Base-by-base conservation (phyloP, 2,329 filamentous ascomycete species). In the Alternaria tenuissima region DNA sequence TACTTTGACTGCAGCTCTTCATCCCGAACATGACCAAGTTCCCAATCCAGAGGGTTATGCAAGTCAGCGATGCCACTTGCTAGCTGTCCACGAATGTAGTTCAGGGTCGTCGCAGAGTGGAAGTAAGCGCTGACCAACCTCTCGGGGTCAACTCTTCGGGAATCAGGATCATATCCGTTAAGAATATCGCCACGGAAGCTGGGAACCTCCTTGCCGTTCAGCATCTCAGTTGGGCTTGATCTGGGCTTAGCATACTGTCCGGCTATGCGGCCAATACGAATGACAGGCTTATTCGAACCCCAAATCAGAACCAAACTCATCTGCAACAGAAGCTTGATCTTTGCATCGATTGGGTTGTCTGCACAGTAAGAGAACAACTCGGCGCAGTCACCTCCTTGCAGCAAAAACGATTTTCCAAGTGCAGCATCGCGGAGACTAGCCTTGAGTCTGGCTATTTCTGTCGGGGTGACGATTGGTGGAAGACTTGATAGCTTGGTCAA, bases 281-380 rank as follows among this genome's bases (percentile, higher is more conserved):
- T 93, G 4, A 99, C 93, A 6, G 92, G 91, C 73, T 89, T 89
- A 71, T 89, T 88, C 24, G 85, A 84, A 38, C 92, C 95, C 90
- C 94, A 97, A 77, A 98, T 94, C 61, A 99, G 85, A 1, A 99
- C 92, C 69, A 99, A 82, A 67, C 92, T 96, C 94, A 99, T 98
- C 81, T 99, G 95, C 61, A 99, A 83, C 30, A 99, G 86, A 26
- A 99, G 87, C 82, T 98, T 98, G 79, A 98, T 93, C 84, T 98
- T 99, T 64, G 92, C 91, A 81, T 98, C 93, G 69, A 99, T 97
- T 66, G 91, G 91, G 14, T 87, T 86, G 77, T 93, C 90, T 71
- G 91, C 89, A 80, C 95, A 99, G 83, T 99, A 99, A 79, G 95
- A 93, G 74, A 99, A 99, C 9, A 98, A 86, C 82, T 99, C 95